A percentile compares a stretch with the other conserved stretches of the same genome.
Evolutionary conservation across 139 green algal genomes (phyloP).

Genomic region (Coelastrella sp.): DNA sequence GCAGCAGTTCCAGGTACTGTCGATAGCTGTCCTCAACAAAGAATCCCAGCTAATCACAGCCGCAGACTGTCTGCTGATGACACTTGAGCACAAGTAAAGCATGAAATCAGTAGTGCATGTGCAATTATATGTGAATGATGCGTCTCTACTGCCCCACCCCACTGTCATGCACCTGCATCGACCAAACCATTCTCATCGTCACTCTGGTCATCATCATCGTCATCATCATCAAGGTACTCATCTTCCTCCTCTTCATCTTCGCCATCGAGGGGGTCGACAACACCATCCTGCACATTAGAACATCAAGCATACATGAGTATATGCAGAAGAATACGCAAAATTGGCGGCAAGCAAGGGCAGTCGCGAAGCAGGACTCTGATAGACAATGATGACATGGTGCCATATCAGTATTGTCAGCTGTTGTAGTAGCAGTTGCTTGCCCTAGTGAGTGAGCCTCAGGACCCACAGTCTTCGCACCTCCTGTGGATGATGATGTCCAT

Average conservation of each 20-base stretch:
- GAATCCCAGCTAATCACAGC: too few species aligned
- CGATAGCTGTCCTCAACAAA: too few species aligned
- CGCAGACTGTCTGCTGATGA: too few species aligned
- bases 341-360: neutral
- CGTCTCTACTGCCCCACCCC: too few species aligned
- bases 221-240: conserved; percentile 49
- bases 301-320: too few species aligned
- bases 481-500: conserved; percentile 11
- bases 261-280: conserved; percentile 29
- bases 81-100: too few species aligned
- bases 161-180: too few species aligned
- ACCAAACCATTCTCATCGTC: neutral
- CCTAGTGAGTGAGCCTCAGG: neutral
- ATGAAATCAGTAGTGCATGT: too few species aligned
- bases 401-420: too few species aligned
- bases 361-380: too few species aligned
- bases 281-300: conserved; percentile 21
- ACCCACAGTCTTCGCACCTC: neutral
- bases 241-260: conserved; percentile 49
- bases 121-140: too few species aligned
- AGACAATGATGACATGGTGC: too few species aligned
- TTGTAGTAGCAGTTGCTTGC: neutral
- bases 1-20: neutral
- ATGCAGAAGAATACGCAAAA: neutral
- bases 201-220: conserved; percentile 24